A percentile compares a stretch with the other conserved stretches of the same genome.
Conservation (phyloP, 2,329 filamentous ascomycete species). For the Claviceps humidiphila region DNA sequence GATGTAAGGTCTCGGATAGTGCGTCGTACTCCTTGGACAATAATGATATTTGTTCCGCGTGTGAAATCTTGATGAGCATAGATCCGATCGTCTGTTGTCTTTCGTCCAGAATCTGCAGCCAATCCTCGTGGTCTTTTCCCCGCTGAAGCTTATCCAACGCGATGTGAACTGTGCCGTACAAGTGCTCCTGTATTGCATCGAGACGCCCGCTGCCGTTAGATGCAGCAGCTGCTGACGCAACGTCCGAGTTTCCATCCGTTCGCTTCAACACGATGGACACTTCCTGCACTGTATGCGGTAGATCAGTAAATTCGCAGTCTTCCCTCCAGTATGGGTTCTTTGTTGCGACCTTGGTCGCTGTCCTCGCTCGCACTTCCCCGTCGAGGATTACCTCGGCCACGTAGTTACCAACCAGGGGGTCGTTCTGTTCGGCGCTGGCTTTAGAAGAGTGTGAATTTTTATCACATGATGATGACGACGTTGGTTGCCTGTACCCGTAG, state of each 20-base stretch:
- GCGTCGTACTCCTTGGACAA: constrained; percentile 74
- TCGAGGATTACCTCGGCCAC: constrained; percentile 70
- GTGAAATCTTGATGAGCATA: constrained; percentile 68
- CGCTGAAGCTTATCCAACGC: constrained; percentile 65
- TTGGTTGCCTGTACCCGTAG: constrained; percentile 11
- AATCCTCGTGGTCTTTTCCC: constrained; percentile 70
- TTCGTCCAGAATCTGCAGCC: constrained; percentile 72
- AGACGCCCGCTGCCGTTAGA: background rate
- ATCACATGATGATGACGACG: constrained; percentile 10
- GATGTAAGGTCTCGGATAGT: constrained; percentile 71
- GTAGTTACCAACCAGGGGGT: constrained; percentile 51
- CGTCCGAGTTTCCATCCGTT: constrained; percentile 36
- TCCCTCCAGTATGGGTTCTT: constrained; percentile 73
- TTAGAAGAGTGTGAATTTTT: constrained; percentile 1
- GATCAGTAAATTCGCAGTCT: constrained; percentile 62
- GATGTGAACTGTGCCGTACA: constrained; percentile 67
- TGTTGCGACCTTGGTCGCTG: constrained; percentile 56
- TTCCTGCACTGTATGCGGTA: constrained; percentile 55
- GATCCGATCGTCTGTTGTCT: constrained; percentile 66
- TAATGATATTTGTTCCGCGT: constrained; percentile 83
- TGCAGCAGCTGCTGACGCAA: constrained; percentile 20
- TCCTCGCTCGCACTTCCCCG: constrained; percentile 64
- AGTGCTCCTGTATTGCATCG: constrained; percentile 26
- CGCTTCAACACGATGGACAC: constrained; percentile 62
- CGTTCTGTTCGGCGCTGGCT: constrained; percentile 17